Evolutionary conservation across 768 basidiomycete species (phyloP), one percentile per base, ranked within the genome.

Genomic region (Phallus indusiatus): DNA sequence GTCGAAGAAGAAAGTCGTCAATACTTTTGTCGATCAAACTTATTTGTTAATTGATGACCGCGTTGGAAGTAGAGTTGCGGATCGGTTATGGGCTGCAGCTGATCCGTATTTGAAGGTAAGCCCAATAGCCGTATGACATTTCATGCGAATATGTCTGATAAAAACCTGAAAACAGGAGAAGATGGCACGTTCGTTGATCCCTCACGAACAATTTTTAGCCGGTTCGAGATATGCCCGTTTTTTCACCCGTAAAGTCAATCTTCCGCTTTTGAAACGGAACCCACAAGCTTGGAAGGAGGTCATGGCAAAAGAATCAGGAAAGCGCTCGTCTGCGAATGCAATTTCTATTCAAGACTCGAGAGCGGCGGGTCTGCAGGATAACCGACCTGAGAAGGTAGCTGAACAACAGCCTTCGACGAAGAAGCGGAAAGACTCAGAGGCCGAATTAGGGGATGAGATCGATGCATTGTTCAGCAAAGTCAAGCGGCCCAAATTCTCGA

Each of bases 81-180:
- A 94, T 66, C 83, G 87, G n/a, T 90, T 88, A 64, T 98, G 93
- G 92, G 82, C 79, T 1, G 83, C 81, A 62, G 85, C 89, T n/a
- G 96, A 99, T 72, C 86, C 90, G 0, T 97, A 89, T 71, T 79
- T 96, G 63, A 94, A 88, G 76, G 93, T 94, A 61, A 10, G 16
- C 8, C 14, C n/a, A 28, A 50, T 16, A 36, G 20, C 60, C 35
- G 28, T 14, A 11, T 62, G 46, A 65, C 37, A 62, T 34, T 34
- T 55, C 5, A 12, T 20, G 10, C 22, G 22, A 35, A 20, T 46
- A n/a, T 18, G 50, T 53, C 60, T 42, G 20, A 34, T 33, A 37
- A 56, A 47, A 22, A 20, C 24, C 34, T 33, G 46, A 55, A 47
- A 28, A 20, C 63, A 95, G 91, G 94, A 96, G 73, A 95, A 94